Evolutionary conservation across 2,329 filamentous ascomycete genomes (phyloP).

Genomic region (Raffaelea deltoideospora): DNA sequence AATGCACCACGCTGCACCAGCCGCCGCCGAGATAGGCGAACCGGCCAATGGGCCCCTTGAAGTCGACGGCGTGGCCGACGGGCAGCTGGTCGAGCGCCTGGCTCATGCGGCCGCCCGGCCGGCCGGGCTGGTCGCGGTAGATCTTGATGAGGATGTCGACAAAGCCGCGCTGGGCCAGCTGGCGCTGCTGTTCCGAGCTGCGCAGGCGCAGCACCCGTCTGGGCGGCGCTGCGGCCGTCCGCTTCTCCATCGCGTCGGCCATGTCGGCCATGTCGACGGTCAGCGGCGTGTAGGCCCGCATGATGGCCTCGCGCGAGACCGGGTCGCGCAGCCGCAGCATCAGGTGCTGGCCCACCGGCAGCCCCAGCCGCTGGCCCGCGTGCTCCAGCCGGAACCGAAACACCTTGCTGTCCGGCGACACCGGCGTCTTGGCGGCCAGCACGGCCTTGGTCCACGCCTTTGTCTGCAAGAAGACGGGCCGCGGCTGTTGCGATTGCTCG

Average conservation of each 20-base stretch:
- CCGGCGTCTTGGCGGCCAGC: constrained; percentile 48
- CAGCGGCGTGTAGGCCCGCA: constrained; percentile 77
- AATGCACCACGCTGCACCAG: constrained; percentile 39
- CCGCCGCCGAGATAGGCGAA: constrained; percentile 66
- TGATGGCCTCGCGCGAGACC: constrained; percentile 54
- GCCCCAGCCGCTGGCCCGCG: constrained; percentile 50
- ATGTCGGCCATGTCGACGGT: constrained; percentile 26
- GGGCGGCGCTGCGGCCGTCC: no score
- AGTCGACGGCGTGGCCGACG: constrained; percentile 58
- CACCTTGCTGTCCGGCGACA: constrained; percentile 67
- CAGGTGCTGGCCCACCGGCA: constrained; percentile 75
- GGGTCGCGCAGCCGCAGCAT: constrained; percentile 70
- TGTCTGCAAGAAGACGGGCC: constrained; percentile 53
- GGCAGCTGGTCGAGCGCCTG: constrained; percentile 60
- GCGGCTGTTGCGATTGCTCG: no score
- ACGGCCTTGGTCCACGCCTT: constrained; percentile 60
- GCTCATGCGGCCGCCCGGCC: constrained; percentile 65
- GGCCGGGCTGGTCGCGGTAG: constrained; percentile 46
- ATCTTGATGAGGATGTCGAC: constrained; percentile 72
- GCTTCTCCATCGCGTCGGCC: no score
- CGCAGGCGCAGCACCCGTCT: background rate
- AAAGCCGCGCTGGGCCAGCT: constrained; percentile 26
- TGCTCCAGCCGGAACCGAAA: constrained; percentile 72
- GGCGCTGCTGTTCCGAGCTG: no score
- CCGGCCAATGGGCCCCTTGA: constrained; percentile 79